A percentile compares a stretch with the other conserved stretches of the same genome.
phyloP scores from a whole-genome alignment of 768 basidiomycete species.

The Lepiota brunneoincarnata region DNA sequence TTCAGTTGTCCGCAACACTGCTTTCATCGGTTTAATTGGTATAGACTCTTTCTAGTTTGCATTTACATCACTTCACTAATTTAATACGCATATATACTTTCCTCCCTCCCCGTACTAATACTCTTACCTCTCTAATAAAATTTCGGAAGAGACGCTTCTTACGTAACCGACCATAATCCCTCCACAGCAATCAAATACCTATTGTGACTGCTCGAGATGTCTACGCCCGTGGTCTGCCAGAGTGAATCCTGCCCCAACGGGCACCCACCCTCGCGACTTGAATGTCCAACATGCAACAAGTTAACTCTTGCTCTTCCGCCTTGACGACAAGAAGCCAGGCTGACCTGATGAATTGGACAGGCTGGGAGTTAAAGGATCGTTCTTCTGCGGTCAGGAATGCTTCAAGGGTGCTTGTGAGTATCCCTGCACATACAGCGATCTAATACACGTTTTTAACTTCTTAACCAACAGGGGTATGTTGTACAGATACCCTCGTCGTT shows the following conservation, averaged over 20 bases:
- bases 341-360: slow-evolving; percentile 32
- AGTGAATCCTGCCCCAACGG: slow-evolving; percentile 72
- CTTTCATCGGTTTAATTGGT: slow-evolving; percentile 5
- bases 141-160: background rate
- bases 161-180: slow-evolving; percentile 1
- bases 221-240: slow-evolving; percentile 51
- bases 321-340: slow-evolving; percentile 1
- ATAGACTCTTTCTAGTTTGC: slow-evolving; percentile 2
- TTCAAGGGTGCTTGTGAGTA: slow-evolving; percentile 92
- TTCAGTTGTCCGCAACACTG: slow-evolving; percentile 6
- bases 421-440: background rate
- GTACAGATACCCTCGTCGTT: slow-evolving; percentile 8
- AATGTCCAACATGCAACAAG: slow-evolving; percentile 96
- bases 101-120: background rate
- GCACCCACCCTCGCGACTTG: slow-evolving; percentile 80
- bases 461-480: slow-evolving; percentile 30
- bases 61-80: background rate
- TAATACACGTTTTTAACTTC: slow-evolving; percentile 11
- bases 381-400: slow-evolving; percentile 94
- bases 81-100: slow-evolving; percentile 8
- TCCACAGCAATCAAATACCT: background rate
- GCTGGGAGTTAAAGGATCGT: slow-evolving; percentile 78
- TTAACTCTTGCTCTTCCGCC: slow-evolving; percentile 31
- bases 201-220: slow-evolving; percentile 16
- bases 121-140: background rate